Evolutionary conservation across 495 filamentous ascomycete genomes (phyloP).

Genomic region (Pseudevernia furfuracea): DNA sequence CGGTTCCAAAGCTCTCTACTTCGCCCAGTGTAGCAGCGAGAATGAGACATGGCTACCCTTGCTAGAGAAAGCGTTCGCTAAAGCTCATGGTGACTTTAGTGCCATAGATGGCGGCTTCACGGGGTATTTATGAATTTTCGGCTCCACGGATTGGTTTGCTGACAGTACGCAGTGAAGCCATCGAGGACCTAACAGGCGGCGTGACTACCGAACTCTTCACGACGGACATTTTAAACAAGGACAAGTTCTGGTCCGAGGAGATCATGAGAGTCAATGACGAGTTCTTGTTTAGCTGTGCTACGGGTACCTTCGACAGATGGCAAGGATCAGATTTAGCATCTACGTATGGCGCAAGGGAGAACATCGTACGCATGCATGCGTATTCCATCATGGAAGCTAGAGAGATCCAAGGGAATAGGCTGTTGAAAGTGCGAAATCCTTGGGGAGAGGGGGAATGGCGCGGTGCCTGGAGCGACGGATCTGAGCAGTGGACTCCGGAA

Average conservation of each 20-base stretch:
- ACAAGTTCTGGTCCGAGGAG: conserved; percentile 83
- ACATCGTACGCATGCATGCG: conserved; percentile 74
- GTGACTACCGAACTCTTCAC: conserved; percentile 76
- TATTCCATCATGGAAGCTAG: conserved; percentile 82
- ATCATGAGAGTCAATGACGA: conserved; percentile 77
- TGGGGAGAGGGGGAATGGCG: conserved; percentile 84
- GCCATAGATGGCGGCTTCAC: conserved; percentile 80
- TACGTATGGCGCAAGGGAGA: conserved; percentile 48
- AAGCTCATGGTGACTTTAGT: conserved; percentile 82
- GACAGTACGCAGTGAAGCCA: conserved; percentile 54
- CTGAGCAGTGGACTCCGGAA: conserved; percentile 83
- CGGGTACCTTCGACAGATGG: conserved; percentile 55
- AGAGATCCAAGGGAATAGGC: conserved; percentile 64
- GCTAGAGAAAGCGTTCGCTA: conserved; percentile 93
- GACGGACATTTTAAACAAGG: conserved; percentile 76
- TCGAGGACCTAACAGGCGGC: conserved; percentile 90
- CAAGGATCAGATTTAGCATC: conserved; percentile 37
- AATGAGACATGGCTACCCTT: conserved; percentile 95
- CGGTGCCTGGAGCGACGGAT: conserved; percentile 79
- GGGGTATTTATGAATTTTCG: conserved; percentile 38
- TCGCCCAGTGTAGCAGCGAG: conserved; percentile 73
- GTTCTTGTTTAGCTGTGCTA: conserved; percentile 80
- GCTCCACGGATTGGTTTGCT: background rate
- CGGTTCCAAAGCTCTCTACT: conserved; percentile 71
- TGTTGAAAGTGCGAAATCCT: conserved; percentile 74